Evolutionary conservation across 163 green algal genomes (phyloP).

Genomic region (Chlorella variabilis): DNA sequence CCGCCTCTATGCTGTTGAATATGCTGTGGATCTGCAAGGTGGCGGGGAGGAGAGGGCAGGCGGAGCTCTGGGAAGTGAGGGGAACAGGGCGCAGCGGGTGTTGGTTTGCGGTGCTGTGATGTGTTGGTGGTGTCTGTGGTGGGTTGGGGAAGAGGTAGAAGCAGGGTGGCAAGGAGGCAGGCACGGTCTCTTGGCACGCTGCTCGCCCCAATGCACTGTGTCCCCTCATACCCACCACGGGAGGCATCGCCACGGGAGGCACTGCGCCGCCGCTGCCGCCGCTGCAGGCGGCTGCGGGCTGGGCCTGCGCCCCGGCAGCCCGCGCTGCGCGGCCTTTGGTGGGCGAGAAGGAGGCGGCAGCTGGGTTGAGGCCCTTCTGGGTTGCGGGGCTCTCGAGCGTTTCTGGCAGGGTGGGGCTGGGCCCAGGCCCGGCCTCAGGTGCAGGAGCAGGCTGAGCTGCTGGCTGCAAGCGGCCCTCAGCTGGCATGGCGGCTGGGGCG

Average conservation of each 20-base stretch:
- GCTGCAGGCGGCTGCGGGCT: neutral
- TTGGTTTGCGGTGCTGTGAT: too few species aligned
- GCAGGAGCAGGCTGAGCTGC: neutral
- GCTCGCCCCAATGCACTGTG: too few species aligned
- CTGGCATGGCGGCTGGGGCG: neutral
- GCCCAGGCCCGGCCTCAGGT: too few species aligned
- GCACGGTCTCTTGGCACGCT: too few species aligned
- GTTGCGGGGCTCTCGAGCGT: neutral
- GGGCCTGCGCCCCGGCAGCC: neutral
- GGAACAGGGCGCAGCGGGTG: too few species aligned
- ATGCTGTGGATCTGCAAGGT: constrained; percentile 19
- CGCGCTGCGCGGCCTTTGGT: neutral
- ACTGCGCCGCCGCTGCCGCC: neutral
- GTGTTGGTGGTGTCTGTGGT: too few species aligned
- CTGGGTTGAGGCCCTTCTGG: constrained; percentile 1
- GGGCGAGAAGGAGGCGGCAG: neutral
- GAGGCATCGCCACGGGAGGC: neutral
- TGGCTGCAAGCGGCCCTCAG: neutral
- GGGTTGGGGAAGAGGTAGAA: too few species aligned
- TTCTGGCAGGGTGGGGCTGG: constrained; percentile 5
- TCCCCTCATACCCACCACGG: constrained; percentile 1
- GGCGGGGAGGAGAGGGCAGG: too few species aligned
- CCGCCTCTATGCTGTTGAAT: constrained; percentile 11
- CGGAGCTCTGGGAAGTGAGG: too few species aligned
- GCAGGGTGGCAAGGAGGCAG: too few species aligned